Percentiles rank a stretch among this genome's conserved stretches.
These are phyloP conservation scores for Fusarium floridanum DNA, from an alignment of 2,329 filamentous ascomycete species.

Conservation along the genomic window DNA sequence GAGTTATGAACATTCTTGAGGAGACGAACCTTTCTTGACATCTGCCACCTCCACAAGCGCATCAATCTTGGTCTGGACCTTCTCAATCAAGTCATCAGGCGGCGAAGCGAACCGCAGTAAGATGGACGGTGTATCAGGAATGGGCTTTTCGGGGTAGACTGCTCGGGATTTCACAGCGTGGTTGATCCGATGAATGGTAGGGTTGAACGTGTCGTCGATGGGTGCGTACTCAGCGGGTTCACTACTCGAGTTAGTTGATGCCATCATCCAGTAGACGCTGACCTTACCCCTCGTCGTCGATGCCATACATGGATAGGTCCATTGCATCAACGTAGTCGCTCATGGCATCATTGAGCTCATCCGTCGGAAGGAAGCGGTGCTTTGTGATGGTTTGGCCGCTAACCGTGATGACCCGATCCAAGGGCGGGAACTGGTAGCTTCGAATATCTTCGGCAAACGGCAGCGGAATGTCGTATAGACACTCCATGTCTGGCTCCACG, in stretches of 20 bases:
- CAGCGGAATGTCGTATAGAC: constrained; percentile 88
- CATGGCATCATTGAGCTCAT: constrained; percentile 84
- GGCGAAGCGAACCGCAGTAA: constrained; percentile 81
- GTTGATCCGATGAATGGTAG: constrained; percentile 88
- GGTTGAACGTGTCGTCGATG: constrained; percentile 86
- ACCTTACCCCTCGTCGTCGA: constrained; percentile 79
- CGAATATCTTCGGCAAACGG: constrained; percentile 95
- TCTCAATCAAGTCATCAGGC: constrained; percentile 73
- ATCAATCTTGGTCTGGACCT: constrained; percentile 69
- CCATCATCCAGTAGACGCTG: background rate
- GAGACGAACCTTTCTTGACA: constrained; percentile 81
- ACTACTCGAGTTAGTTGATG: constrained; percentile 45
- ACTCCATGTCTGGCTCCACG: constrained; percentile 84
- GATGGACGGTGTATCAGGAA: constrained; percentile 72
- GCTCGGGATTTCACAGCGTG: constrained; percentile 88
- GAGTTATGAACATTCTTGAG: background rate
- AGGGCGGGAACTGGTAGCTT: constrained; percentile 89
- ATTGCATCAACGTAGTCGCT: constrained; percentile 92
- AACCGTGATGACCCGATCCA: constrained; percentile 90
- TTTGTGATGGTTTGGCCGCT: constrained; percentile 83
- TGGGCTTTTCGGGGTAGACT: constrained; percentile 74
- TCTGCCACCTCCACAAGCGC: constrained; percentile 77
- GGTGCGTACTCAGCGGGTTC: constrained; percentile 75
- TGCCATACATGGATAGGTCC: constrained; percentile 81
- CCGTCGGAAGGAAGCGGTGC: constrained; percentile 84